These are phyloP conservation scores for Paspalum vaginatum DNA, from an alignment of 176 grass and related monocot genomes.

Conservation along the genomic window DNA sequence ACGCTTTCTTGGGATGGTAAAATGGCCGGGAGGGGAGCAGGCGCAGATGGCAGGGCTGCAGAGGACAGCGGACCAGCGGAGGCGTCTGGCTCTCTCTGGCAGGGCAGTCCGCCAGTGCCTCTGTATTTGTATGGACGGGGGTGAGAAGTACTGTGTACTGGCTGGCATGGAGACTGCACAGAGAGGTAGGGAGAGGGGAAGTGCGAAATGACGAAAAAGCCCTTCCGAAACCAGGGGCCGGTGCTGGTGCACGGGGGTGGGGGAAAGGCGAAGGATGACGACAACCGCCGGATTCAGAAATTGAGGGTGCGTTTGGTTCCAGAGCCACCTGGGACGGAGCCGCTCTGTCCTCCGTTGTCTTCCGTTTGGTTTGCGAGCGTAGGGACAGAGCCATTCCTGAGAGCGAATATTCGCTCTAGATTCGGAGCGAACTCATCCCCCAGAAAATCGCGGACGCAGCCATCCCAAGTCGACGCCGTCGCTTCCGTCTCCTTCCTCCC, in stretches of 20 bases:
- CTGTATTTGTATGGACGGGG: slow-evolving; percentile 35
- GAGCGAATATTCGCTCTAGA: too few relatives aligned
- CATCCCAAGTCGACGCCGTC: too few relatives aligned
- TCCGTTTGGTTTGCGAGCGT: too few relatives aligned
- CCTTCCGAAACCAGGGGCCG: neutral
- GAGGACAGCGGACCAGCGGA: slow-evolving; percentile 17
- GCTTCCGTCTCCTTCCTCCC: too few relatives aligned
- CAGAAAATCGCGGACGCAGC: too few relatives aligned
- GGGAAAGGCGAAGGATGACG: neutral
- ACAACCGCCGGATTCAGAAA: neutral
- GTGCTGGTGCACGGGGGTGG: neutral
- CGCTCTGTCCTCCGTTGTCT: too few relatives aligned
- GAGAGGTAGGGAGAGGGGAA: neutral
- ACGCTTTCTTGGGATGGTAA: neutral
- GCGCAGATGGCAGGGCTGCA: slow-evolving; percentile 39
- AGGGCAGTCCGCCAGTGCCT: slow-evolving; percentile 34
- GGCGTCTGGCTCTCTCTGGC: slow-evolving; percentile 10
- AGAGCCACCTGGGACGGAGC: too few relatives aligned
- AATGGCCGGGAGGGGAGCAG: slow-evolving; percentile 8
- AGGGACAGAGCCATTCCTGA: too few relatives aligned
- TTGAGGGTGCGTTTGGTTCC: too few relatives aligned
- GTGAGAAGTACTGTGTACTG: neutral
- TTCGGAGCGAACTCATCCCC: too few relatives aligned
- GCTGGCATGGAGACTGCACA: neutral
- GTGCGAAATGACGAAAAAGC: neutral